Percentiles rank a stretch among this genome's conserved stretches.
phyloP scores from a whole-genome alignment of 768 basidiomycete species.

The Leccinum longicurvipes region DNA sequence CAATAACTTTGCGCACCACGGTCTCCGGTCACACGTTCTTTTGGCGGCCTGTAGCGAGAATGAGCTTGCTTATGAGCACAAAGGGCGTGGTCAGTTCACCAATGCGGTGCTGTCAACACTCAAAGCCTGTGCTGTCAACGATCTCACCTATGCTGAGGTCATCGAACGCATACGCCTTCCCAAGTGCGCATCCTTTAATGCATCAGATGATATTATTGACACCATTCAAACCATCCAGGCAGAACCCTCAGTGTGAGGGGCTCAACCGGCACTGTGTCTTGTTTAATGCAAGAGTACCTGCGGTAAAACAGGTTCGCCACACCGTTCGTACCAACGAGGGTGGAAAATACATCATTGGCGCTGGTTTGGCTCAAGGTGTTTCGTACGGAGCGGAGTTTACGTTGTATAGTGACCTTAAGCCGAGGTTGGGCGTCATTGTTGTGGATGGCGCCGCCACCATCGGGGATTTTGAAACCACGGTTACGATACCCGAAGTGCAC shows the following conservation, averaged over 20 bases:
- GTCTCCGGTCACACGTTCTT: conserved; percentile 38
- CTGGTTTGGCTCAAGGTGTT: conserved; percentile 28
- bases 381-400: conserved; percentile 14
- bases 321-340: not conserved
- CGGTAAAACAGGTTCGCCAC: conserved; percentile 7
- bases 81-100: conserved; percentile 26
- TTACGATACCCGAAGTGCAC: not conserved
- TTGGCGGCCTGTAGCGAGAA: conserved; percentile 41
- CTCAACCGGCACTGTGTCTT: conserved; percentile 18
- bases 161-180: conserved; percentile 15
- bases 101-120: conserved; percentile 19
- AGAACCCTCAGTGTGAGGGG: conserved; percentile 31
- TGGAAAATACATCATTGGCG: conserved; percentile 17
- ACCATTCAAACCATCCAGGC: conserved; percentile 9
- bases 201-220: not conserved
- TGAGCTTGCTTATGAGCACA: conserved; percentile 30
- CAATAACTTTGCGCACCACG: conserved; percentile 23
- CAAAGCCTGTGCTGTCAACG: not conserved
- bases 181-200: not conserved
- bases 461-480: conserved; percentile 12
- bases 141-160: conserved; percentile 25
- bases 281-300: conserved; percentile 20
- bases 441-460: conserved; percentile 11
- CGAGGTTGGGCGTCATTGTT: not conserved
- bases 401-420: conserved; percentile 11